A percentile compares a stretch with the other conserved stretches of the same genome.
Conservation (phyloP, 2,329 filamentous ascomycete species). For the Cadophora malorum region DNA sequence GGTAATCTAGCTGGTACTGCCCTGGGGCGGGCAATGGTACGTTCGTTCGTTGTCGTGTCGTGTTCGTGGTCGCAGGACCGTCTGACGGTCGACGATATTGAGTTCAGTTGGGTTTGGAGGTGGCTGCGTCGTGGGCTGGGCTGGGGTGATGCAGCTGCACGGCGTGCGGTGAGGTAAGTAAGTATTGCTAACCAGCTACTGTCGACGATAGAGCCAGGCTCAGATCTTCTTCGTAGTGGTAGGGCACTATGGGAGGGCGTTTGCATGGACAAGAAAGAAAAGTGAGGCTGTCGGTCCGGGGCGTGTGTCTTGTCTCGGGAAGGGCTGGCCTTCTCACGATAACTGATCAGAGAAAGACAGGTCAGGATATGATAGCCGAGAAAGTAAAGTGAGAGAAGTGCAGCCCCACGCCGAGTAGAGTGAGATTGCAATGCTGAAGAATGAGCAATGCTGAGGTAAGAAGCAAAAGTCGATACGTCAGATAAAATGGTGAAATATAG, state of each 20-base stretch:
- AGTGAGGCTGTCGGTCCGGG: constrained; percentile 30
- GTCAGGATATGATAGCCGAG: constrained; percentile 5
- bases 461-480: constrained; percentile 27
- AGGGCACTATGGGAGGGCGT: background rate
- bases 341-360: constrained; percentile 15
- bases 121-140: constrained; percentile 14
- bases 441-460: constrained; percentile 22
- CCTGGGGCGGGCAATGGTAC: background rate
- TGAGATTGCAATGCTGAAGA: constrained; percentile 22
- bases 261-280: constrained; percentile 21
- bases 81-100: constrained; percentile 5
- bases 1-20: constrained; percentile 1
- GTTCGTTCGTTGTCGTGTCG: background rate
- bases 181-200: background rate
- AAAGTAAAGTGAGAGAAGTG: constrained; percentile 3
- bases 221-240: background rate
- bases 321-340: constrained; percentile 16
- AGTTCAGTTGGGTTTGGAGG: constrained; percentile 7
- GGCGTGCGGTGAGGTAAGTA: background rate
- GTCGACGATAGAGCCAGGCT: background rate
- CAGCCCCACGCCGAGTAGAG: constrained; percentile 25
- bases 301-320: constrained; percentile 13
- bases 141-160: constrained; percentile 6
- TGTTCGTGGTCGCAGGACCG: background rate
- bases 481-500: constrained; percentile 16